Percentiles rank a stretch among this genome's conserved stretches.
These are phyloP conservation scores for Dictyostelium brefeldianum DNA, from an alignment of 78 protist genomes.

Conservation along the genomic window DNA sequence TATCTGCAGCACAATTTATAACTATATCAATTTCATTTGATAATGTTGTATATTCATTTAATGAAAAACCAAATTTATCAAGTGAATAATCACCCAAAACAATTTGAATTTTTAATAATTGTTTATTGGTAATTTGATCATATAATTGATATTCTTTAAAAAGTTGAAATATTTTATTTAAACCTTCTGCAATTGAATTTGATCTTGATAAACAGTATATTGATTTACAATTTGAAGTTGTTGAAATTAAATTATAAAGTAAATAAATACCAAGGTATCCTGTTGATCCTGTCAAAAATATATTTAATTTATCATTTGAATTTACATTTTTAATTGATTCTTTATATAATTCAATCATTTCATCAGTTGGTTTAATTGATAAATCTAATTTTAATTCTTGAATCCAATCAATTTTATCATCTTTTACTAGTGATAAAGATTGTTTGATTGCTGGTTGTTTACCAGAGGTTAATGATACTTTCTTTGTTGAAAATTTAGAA, in stretches of 20 bases:
- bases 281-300: slow-evolving; percentile 49
- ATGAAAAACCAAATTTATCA: neutral
- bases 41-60: neutral
- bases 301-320: too few species aligned
- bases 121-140: neutral
- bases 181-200: too few species aligned
- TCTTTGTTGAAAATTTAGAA: neutral
- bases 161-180: too few species aligned
- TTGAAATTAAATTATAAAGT: neutral
- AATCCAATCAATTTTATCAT: neutral
- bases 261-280: slow-evolving; percentile 33
- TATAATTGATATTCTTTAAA: neutral
- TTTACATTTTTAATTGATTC: neutral
- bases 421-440: neutral
- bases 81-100: neutral
- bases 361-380: neutral
- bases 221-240: neutral
- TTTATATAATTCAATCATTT: neutral
- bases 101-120: neutral
- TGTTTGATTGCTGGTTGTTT: neutral
- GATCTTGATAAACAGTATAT: slow-evolving; percentile 22
- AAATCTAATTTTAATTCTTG: slow-evolving; percentile 13
- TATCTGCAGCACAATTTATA: slow-evolving; percentile 2
- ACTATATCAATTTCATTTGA: slow-evolving; percentile 33
- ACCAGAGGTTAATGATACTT: neutral